phyloP scores from a whole-genome alignment of 1,139 yeast genomes.

The Meyerozyma smithsonii region DNA sequence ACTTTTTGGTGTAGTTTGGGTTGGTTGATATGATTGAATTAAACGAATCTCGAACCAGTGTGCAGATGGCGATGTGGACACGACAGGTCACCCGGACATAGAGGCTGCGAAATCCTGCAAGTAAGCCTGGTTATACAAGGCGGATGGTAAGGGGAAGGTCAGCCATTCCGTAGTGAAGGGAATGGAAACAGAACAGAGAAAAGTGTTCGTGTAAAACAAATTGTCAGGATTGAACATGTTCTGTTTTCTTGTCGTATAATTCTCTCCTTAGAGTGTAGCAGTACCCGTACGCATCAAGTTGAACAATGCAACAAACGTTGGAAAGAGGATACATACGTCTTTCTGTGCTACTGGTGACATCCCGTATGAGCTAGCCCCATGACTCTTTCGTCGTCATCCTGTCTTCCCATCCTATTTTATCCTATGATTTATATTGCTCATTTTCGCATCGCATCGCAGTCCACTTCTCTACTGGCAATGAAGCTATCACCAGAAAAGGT shows the following conservation, averaged over 20 bases:
- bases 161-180: too few species aligned
- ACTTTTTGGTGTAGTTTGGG: background rate
- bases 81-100: conserved; percentile 3
- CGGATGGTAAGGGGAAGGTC: too few species aligned
- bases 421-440: background rate
- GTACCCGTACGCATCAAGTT: too few species aligned
- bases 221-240: too few species aligned
- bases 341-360: too few species aligned
- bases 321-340: too few species aligned
- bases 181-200: too few species aligned
- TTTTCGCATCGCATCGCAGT: conserved; percentile 2
- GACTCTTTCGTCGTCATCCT: background rate
- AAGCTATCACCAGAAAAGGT: conserved; percentile 59
- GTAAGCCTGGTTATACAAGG: background rate
- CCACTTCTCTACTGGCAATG: conserved; percentile 22
- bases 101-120: background rate
- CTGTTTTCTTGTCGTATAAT: too few species aligned
- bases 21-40: background rate
- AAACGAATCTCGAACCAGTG: background rate
- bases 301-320: too few species aligned
- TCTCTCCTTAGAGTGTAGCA: too few species aligned
- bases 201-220: too few species aligned
- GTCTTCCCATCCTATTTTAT: background rate
- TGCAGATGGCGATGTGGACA: background rate
- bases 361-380: too few species aligned